phyloP scores from a whole-genome alignment of 768 basidiomycete species.

The Leccinum variicolor region DNA sequence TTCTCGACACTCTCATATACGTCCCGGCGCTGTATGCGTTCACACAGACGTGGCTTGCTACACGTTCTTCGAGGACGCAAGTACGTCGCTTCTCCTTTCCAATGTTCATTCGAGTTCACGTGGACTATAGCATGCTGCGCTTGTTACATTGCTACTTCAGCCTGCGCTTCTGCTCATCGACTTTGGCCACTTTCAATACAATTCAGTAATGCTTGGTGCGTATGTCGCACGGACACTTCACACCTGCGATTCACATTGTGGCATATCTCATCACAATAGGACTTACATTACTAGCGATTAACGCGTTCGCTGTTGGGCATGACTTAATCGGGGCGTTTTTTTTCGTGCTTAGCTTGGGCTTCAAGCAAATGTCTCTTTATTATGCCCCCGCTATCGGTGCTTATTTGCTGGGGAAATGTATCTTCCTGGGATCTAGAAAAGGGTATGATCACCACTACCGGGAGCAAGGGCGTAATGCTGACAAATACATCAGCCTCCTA shows the following conservation, averaged over 20 bases:
- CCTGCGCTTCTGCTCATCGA: slow-evolving; percentile 84
- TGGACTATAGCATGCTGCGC: slow-evolving; percentile 42
- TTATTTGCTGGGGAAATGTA: slow-evolving; percentile 86
- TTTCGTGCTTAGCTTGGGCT: slow-evolving; percentile 83
- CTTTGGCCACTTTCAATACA: slow-evolving; percentile 95
- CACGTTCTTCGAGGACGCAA: slow-evolving; percentile 74
- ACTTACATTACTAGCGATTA: slow-evolving; percentile 64
- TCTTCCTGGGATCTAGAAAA: slow-evolving; percentile 65
- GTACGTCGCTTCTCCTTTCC: slow-evolving; percentile 36
- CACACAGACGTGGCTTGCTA: slow-evolving; percentile 59
- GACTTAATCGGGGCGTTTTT: slow-evolving; percentile 75
- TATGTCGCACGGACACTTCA: slow-evolving; percentile 22
- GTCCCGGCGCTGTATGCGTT: slow-evolving; percentile 71
- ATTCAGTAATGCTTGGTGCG: slow-evolving; percentile 87
- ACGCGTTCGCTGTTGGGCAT: slow-evolving; percentile 62
- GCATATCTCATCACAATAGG: slow-evolving; percentile 38
- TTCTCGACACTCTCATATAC: slow-evolving; percentile 69
- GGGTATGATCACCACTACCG: slow-evolving; percentile 50
- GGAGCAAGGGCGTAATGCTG: neutral
- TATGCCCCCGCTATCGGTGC: slow-evolving; percentile 92
- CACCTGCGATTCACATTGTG: neutral
- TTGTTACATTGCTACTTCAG: slow-evolving; percentile 73
- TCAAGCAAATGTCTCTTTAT: slow-evolving; percentile 97
- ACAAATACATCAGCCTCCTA: slow-evolving; percentile 29
- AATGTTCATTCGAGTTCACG: neutral